A percentile compares a stretch with the other conserved stretches of the same genome.
phyloP scores from a whole-genome alignment of 371 early-diverging fungal species.

The Syncephalastrum racemosum region DNA sequence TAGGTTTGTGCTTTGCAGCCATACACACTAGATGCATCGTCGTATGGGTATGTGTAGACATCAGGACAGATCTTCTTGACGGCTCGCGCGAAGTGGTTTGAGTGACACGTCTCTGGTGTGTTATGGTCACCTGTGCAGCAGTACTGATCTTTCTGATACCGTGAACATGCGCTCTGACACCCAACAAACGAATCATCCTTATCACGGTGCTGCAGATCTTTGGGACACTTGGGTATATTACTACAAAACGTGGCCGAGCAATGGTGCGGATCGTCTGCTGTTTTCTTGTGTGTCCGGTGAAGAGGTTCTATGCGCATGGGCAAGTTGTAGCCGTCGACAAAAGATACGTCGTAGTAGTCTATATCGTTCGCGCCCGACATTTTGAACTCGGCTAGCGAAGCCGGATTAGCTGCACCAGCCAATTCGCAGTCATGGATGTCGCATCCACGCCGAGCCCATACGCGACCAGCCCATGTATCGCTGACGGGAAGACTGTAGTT shows the following conservation, averaged over 20 bases:
- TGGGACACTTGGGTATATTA: conserved; percentile 15
- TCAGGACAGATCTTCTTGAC: conserved; percentile 36
- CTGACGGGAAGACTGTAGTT: conserved; percentile 11
- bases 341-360: conserved; percentile 45
- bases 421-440: conserved; percentile 18
- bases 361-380: conserved; percentile 22
- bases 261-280: conserved; percentile 6
- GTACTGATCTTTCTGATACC: conserved; percentile 19
- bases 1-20: conserved; percentile 17
- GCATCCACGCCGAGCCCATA: conserved; percentile 37
- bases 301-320: conserved; percentile 28
- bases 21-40: conserved; percentile 16
- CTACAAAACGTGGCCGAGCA: conserved; percentile 28
- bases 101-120: conserved; percentile 23
- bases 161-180: conserved; percentile 38
- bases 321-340: conserved; percentile 47
- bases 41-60: conserved; percentile 32
- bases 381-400: conserved; percentile 43
- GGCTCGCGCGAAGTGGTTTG: conserved; percentile 14
- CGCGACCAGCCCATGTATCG: conserved; percentile 30
- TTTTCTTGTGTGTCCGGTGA: not conserved
- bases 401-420: conserved; percentile 32
- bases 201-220: conserved; percentile 18
- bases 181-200: conserved; percentile 22
- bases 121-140: conserved; percentile 31